Evolutionary conservation across 495 filamentous ascomycete genomes (phyloP).

Genomic region (Cercophora newfieldiana): DNA sequence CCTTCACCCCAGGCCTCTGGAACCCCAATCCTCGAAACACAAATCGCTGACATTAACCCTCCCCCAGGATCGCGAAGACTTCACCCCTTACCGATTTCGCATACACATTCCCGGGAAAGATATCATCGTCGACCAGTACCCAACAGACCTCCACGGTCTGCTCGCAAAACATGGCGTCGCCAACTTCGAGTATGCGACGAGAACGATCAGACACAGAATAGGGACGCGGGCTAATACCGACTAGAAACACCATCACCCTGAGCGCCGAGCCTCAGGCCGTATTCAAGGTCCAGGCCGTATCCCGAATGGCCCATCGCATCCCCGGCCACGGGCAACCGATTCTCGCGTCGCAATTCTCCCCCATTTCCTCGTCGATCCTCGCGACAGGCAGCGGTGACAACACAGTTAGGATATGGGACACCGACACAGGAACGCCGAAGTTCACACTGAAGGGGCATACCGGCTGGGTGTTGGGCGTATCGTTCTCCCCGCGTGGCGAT

Average conservation of each 20-base stretch:
- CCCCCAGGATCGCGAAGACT: slow-evolving; percentile 65
- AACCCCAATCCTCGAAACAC: background rate
- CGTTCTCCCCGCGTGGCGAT: slow-evolving; percentile 80
- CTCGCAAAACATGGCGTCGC: slow-evolving; percentile 50
- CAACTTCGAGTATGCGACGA: slow-evolving; percentile 41
- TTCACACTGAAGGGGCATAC: slow-evolving; percentile 91
- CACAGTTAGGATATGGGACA: slow-evolving; percentile 94
- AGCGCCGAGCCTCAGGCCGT: slow-evolving; percentile 89
- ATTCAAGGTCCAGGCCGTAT: slow-evolving; percentile 90
- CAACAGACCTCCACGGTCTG: slow-evolving; percentile 49
- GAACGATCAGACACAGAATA: background rate
- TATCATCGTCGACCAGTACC: slow-evolving; percentile 73
- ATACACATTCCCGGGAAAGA: slow-evolving; percentile 61
- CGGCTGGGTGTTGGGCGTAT: slow-evolving; percentile 86
- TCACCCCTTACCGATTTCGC: slow-evolving; percentile 85
- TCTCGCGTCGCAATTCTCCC: slow-evolving; percentile 84
- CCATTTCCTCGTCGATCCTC: slow-evolving; percentile 73
- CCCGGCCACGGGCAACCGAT: slow-evolving; percentile 92
- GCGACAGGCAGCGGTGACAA: slow-evolving; percentile 89
- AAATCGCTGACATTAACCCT: background rate
- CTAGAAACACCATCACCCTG: slow-evolving; percentile 59
- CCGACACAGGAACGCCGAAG: slow-evolving; percentile 87
- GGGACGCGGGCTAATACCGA: background rate
- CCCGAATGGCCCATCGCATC: slow-evolving; percentile 84
- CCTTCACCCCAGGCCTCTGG: background rate